Base-by-base conservation (phyloP, 2,329 filamentous ascomycete species). In the Cladosporium sp. region DNA sequence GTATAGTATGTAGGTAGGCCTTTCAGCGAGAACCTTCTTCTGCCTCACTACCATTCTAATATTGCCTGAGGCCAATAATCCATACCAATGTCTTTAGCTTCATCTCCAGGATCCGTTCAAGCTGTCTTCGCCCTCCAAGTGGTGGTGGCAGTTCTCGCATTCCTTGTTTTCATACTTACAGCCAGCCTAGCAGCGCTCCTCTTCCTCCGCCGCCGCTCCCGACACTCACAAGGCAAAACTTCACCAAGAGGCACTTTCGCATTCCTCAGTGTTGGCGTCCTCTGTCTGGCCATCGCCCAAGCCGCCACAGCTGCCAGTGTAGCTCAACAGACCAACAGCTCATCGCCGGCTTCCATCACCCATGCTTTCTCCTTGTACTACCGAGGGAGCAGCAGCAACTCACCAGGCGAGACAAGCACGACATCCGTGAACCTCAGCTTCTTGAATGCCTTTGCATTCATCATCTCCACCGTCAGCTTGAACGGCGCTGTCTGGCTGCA, bases 401-500 rank as follows among this genome's bases (percentile, higher is more conserved):
- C 43, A n/a, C 1, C 25, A 7, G 32, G 48, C 18, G 28, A 56
- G 48, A 5, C 30, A n/a, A 63, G 59, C 58, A 23, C 48, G 4
- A 48, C 64, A 7, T 43, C 36, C 7, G 39, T 49, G 4, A 58
- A 43, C 46, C 64, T 66, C 26, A 58, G 58, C 43, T 66, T 63
- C 39, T 23, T 57, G 10, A 63, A 39, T 21, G 58, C 58, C n/a
- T 49, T 66, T 25, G 59, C 58, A 5, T 51, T 61, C 53, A 66
- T 66, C 58, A 34, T 66, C 53, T 63, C 57, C 26, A 63, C 64
- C 23, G 46, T 60, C 39, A 25, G 53, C n/a, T 30, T 66, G 23
- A 66, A 63, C 51, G 64, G 64, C 28, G 64, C 48, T 4, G 59
- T 63, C 16, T 66, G 64, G 64, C 25, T 66, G 16, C 59, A 66